Percentiles rank a stretch among this genome's conserved stretches.
phyloP scores from a whole-genome alignment of 2,329 filamentous ascomycete species.

The Cytospora paraplurivora region DNA sequence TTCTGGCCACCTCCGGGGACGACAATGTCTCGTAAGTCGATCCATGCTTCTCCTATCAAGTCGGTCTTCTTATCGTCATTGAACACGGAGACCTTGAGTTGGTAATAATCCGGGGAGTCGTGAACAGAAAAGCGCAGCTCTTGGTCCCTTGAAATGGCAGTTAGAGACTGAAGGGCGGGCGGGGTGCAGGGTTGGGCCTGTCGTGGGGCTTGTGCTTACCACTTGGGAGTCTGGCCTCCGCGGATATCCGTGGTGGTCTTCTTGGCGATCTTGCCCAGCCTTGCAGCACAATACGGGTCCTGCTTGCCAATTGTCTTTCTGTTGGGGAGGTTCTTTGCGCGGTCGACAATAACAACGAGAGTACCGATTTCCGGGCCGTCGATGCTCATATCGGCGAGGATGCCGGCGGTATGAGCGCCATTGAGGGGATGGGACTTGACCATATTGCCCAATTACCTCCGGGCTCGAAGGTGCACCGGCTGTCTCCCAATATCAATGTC shows the following conservation, averaged over 20 bases:
- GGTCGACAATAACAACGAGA: conserved; percentile 86
- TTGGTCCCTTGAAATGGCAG: conserved; percentile 75
- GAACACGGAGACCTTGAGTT: conserved; percentile 93
- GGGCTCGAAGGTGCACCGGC: background rate
- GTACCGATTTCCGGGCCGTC: conserved; percentile 94
- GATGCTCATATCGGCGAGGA: conserved; percentile 90
- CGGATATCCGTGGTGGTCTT: conserved; percentile 94
- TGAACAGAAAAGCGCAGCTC: conserved; percentile 95
- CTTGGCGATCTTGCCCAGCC: conserved; percentile 94
- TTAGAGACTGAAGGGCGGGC: background rate
- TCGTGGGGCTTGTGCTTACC: conserved; percentile 58
- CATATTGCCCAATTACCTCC: conserved; percentile 43
- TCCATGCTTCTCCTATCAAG: conserved; percentile 90
- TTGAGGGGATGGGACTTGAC: conserved; percentile 58
- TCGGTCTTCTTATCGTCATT: conserved; percentile 99
- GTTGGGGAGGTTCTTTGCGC: conserved; percentile 96
- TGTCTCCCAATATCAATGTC: background rate
- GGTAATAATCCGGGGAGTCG: conserved; percentile 94
- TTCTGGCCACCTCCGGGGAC: conserved; percentile 87
- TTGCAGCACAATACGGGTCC: conserved; percentile 92
- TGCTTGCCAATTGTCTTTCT: conserved; percentile 97
- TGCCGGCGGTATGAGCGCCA: conserved; percentile 81
- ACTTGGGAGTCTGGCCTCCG: conserved; percentile 93
- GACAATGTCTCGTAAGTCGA: conserved; percentile 80
- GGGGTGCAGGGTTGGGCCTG: background rate